Conservation (phyloP, 345 rosid species). For the Physaria fendleri region DNA sequence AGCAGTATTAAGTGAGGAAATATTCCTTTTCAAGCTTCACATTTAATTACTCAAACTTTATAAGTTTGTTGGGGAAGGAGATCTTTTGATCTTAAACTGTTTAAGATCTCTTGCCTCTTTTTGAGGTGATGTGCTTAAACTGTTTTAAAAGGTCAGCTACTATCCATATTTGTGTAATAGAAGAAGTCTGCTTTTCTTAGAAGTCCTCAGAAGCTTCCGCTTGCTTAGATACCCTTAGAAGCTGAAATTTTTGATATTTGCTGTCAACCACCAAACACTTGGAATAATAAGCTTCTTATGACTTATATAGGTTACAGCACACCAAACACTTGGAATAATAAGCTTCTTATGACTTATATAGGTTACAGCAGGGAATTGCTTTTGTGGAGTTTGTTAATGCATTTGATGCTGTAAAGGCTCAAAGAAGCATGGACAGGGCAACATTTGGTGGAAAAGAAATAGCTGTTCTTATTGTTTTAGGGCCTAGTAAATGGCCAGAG, state of each 20-base stretch:
- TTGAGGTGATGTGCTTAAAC: conserved; percentile 68
- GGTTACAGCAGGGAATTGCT: conserved; percentile 96
- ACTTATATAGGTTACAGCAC: conserved; percentile 68
- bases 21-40: conserved; percentile 44
- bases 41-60: conserved; percentile 52
- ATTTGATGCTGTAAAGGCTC: conserved; percentile 84
- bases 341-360: conserved; percentile 26
- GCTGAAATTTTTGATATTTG: conserved; percentile 33
- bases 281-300: conserved; percentile 18
- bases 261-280: conserved; percentile 1
- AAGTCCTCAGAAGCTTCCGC: conserved; percentile 35
- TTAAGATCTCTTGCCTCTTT: conserved; percentile 78
- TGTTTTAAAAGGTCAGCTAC: conserved; percentile 61
- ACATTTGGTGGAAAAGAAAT: conserved; percentile 82
- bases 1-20: conserved; percentile 34
- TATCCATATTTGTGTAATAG: conserved; percentile 42
- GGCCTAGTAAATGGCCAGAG: conserved; percentile 92
- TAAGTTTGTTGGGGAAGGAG: conserved; percentile 68
- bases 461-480: conserved; percentile 85
- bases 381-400: conserved; percentile 96
- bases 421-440: conserved; percentile 80
- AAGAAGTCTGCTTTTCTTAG: conserved; percentile 38
- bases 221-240: conserved; percentile 37
- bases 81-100: too few species aligned
- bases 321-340: conserved; percentile 23